A percentile compares a stretch with the other conserved stretches of the same genome.
These are phyloP conservation scores for Brettanomyces nanus DNA, from an alignment of 805 yeast genomes.

Conservation along the genomic window DNA sequence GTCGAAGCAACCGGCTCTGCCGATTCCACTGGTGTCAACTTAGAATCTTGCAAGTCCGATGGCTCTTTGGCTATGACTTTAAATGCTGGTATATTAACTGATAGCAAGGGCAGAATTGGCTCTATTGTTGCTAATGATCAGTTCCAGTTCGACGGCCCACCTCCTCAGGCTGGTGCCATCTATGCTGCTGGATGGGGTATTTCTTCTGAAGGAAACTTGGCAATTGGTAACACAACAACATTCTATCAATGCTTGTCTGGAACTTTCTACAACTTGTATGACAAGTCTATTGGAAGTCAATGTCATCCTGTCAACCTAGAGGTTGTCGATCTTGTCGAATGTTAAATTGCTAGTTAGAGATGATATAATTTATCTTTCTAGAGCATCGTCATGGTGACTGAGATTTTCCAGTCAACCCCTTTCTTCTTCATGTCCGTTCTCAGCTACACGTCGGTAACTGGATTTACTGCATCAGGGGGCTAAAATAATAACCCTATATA, in stretches of 20 bases:
- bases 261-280: conserved; percentile 50
- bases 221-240: conserved; percentile 39
- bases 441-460: too few relatives aligned
- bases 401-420: too few relatives aligned
- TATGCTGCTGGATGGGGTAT: conserved; percentile 48
- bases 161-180: conserved; percentile 53
- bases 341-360: conserved; percentile 17
- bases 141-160: conserved; percentile 60
- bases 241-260: conserved; percentile 52
- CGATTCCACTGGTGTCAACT: conserved; percentile 18
- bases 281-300: conserved; percentile 37
- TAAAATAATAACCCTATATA: too few relatives aligned
- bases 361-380: background rate
- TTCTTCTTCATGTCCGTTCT: too few relatives aligned
- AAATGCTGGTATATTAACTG: conserved; percentile 34
- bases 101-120: conserved; percentile 43
- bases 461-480: too few relatives aligned
- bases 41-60: conserved; percentile 27
- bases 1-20: conserved; percentile 26
- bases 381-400: too few relatives aligned
- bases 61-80: conserved; percentile 37
- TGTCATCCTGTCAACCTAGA: conserved; percentile 38
- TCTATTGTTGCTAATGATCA: conserved; percentile 57
- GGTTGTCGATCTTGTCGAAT: conserved; percentile 35
- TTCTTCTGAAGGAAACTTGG: conserved; percentile 37